phyloP scores from a whole-genome alignment of 495 filamentous ascomycete genomes.

The Tuber microsphaerosporum region DNA sequence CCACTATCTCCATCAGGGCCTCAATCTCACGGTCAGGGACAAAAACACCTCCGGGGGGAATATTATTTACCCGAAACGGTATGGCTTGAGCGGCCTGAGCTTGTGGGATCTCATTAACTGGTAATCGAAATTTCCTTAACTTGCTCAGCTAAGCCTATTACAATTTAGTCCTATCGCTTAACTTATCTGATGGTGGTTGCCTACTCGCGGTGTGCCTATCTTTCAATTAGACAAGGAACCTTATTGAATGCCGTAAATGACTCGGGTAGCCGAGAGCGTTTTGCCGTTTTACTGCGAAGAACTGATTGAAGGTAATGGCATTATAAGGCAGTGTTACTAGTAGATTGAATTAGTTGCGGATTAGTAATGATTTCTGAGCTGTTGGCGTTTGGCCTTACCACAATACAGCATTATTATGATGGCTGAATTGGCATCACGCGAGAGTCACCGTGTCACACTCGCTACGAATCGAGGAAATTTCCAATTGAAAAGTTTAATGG shows the following conservation, averaged over 20 bases:
- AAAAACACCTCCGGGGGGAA: too few species aligned
- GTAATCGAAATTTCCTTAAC: too few species aligned
- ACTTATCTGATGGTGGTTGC: too few species aligned
- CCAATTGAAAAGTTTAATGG: background rate
- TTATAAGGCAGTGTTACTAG: background rate
- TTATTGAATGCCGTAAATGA: background rate
- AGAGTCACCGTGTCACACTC: background rate
- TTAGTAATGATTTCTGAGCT: background rate
- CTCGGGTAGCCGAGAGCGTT: background rate
- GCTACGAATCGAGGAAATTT: background rate
- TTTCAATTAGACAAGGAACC: background rate
- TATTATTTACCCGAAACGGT: too few species aligned
- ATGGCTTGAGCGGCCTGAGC: too few species aligned
- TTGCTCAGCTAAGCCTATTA: too few species aligned
- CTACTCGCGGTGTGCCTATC: background rate
- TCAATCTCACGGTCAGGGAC: too few species aligned
- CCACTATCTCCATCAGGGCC: too few species aligned
- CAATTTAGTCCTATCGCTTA: too few species aligned
- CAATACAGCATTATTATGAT: too few species aligned
- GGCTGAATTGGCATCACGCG: background rate
- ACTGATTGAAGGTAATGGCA: background rate
- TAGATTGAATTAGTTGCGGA: background rate
- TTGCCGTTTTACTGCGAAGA: background rate
- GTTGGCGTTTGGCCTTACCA: background rate
- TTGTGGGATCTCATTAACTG: too few species aligned